Evolutionary conservation across 2,329 filamentous ascomycete species (phyloP).

Genomic region (Metarhizium robertsii): DNA sequence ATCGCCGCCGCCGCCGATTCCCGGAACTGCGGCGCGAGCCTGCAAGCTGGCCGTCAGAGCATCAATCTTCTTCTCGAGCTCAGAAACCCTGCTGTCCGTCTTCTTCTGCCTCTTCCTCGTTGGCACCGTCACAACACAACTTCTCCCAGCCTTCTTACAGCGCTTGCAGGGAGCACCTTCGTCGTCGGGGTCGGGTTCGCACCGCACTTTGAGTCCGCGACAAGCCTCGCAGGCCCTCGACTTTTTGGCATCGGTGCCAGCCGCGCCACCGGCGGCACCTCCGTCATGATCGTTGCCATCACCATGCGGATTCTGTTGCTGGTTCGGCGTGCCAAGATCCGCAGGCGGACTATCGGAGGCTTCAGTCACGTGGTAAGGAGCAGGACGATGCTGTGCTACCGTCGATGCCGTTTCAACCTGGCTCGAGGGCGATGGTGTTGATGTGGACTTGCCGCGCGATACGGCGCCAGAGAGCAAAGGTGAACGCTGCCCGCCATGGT

Average conservation of each 20-base stretch:
- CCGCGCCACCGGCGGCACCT: constrained; percentile 8
- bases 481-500: constrained; percentile 14
- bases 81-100: constrained; percentile 78
- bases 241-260: constrained; percentile 48
- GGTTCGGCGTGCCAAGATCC: background rate
- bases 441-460: constrained; percentile 1
- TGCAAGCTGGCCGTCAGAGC: constrained; percentile 73
- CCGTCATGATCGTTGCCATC: constrained; percentile 1
- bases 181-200: constrained; percentile 61
- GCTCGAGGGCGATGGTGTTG: constrained; percentile 8
- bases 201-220: constrained; percentile 71
- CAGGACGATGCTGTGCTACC: background rate
- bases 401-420: no score
- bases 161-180: constrained; percentile 59
- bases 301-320: background rate
- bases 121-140: constrained; percentile 67
- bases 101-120: constrained; percentile 80
- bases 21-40: constrained; percentile 28
- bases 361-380: constrained; percentile 13
- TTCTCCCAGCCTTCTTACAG: constrained; percentile 70
- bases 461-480: background rate
- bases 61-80: constrained; percentile 89
- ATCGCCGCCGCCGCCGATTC: background rate
- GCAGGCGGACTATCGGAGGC: constrained; percentile 7
- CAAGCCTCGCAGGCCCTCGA: constrained; percentile 68